Evolutionary conservation across 108 stramenopile genomes (phyloP), one percentile per base, ranked within the genome.

Genomic region (Hondaea fermentalgiana): DNA sequence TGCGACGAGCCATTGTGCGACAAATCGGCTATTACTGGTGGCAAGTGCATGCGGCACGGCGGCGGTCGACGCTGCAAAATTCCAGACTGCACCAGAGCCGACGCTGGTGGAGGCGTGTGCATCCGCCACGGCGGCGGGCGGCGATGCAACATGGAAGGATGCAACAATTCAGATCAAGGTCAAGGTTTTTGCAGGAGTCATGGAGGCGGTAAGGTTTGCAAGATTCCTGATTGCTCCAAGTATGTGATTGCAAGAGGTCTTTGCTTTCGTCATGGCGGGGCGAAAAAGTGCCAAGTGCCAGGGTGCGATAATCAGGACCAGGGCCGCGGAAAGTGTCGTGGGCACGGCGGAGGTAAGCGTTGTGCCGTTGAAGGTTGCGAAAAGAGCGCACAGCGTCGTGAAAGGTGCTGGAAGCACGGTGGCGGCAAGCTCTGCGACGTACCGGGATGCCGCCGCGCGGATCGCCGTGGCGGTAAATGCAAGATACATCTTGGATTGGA

Each of bases 191-290:
- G 76, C 76, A 6, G 76, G 10, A 47, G 1, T 12, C 76, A 83
- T 23, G 76, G 76, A 0, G 76, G 76, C 51, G 76, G 76, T 23
- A 83, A 83, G 76, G 23, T 21, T 17, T 83, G 76, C 76, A 25
- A 6, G n/a, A 12, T 83, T 3, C 76, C 76, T 6, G 51, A 83
- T 6, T 83, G 76, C 76, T 10, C 19, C 12, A 53, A 83, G 5
- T 25, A 25, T 12, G 76, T 53, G 6, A 16, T 53, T 8, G 49
- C n/a, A 12, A 6, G 45, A 8, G 51, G 76, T 87, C 97, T 95
- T 90, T 99, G 98, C 89, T 97, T 98, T 44, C 96, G 96, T 59
- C 98, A 99, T 90, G 98, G 98, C 19, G 98, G 98, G 42, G 98
- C 97, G 43, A 83, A 53, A 23, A 12, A 28, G 51, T 83, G 76